A percentile compares a stretch with the other conserved stretches of the same genome.
phyloP scores from a whole-genome alignment of 306 rosid genomes.

The Castanea mollissima region DNA sequence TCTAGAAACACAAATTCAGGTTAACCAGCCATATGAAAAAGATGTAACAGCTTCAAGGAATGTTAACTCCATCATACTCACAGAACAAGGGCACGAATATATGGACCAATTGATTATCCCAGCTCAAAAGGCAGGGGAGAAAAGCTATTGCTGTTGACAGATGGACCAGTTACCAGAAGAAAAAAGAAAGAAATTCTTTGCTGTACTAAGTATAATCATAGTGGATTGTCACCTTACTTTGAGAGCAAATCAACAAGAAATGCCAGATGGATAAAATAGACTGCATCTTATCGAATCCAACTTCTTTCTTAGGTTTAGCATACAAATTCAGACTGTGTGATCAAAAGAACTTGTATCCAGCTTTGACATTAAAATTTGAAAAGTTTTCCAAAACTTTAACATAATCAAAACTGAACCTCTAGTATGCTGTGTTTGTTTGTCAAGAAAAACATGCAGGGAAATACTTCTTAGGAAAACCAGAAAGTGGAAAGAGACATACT shows the following conservation, averaged over 20 bases:
- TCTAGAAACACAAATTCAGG: not conserved
- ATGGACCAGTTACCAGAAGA: not conserved
- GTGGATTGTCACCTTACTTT: not conserved
- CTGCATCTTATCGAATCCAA: not conserved
- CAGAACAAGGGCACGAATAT: not conserved
- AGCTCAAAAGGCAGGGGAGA: not conserved
- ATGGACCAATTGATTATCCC: not conserved
- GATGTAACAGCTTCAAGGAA: not conserved
- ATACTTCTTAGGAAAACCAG: not conserved
- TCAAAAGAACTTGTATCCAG: not conserved
- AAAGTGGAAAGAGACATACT: not conserved
- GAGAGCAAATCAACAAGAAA: not conserved
- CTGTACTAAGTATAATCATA: not conserved
- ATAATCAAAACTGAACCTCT: not conserved
- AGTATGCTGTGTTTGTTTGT: not conserved
- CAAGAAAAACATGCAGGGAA: not conserved
- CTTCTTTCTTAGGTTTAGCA: not conserved
- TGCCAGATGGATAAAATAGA: not conserved
- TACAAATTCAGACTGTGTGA: not conserved
- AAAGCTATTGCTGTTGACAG: not conserved
- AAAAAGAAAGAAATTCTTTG: not conserved
- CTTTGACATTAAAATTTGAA: not conserved
- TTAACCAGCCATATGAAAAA: not conserved
- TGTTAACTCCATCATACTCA: not conserved
- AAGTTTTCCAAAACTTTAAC: not conserved